phyloP scores from a whole-genome alignment of 441 rosid genomes.

The Arabidopsis lyrata region DNA sequence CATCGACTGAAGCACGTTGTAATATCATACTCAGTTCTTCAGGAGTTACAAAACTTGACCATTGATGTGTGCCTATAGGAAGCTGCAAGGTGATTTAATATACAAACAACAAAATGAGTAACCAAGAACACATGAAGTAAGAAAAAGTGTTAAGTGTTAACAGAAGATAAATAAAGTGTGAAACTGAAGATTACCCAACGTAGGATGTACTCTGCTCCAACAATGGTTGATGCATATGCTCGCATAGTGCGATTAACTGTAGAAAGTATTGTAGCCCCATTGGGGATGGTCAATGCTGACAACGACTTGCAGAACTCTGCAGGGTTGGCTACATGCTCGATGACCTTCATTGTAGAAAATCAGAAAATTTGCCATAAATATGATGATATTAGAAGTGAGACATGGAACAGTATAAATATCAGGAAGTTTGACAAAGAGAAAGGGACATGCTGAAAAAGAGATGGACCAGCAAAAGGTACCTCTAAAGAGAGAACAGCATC shows the following conservation, averaged over 20 bases:
- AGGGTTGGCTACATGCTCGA: conserved; percentile 95
- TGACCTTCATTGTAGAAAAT: conserved; percentile 57
- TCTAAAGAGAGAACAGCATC: conserved; percentile 90
- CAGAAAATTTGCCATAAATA: conserved; percentile 13
- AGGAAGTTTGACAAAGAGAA: background rate
- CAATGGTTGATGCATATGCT: conserved; percentile 83
- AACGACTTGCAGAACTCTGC: conserved; percentile 91
- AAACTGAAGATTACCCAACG: conserved; percentile 70
- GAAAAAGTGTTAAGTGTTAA: background rate
- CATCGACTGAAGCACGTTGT: conserved; percentile 65
- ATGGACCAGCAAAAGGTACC: conserved; percentile 47
- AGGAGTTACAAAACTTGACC: conserved; percentile 87
- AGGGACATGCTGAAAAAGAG: background rate
- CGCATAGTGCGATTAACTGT: conserved; percentile 89
- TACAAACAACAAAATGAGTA: conserved; percentile 27
- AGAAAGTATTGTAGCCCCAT: conserved; percentile 81
- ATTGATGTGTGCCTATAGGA: conserved; percentile 91
- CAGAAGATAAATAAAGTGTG: background rate
- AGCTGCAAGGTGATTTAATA: conserved; percentile 55
- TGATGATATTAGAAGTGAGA: background rate
- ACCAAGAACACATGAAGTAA: conserved; percentile 3
- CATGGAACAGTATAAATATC: background rate
- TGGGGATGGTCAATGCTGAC: conserved; percentile 65
- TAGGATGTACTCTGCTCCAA: conserved; percentile 90
- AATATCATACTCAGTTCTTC: conserved; percentile 76